phyloP scores from a whole-genome alignment of 2,329 filamentous ascomycete genomes.

The Ascochyta koolunga region DNA sequence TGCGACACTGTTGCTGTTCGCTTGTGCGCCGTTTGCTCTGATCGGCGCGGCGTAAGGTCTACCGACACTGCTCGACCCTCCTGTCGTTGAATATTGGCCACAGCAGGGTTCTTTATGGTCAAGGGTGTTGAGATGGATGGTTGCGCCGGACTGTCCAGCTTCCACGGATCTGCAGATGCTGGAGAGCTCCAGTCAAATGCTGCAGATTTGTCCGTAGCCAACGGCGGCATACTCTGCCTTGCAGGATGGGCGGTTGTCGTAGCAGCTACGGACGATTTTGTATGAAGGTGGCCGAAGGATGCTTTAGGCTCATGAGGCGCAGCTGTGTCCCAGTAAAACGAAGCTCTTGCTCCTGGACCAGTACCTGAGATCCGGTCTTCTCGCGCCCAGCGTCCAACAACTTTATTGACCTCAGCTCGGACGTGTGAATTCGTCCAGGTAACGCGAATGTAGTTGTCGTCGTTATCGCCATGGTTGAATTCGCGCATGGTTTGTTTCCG shows the following conservation, averaged over 20 bases:
- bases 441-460: slow-evolving; percentile 48
- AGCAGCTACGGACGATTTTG: slow-evolving; percentile 28
- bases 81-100: slow-evolving; percentile 25
- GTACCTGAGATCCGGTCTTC: slow-evolving; percentile 48
- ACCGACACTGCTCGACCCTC: slow-evolving; percentile 29
- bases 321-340: slow-evolving; percentile 48
- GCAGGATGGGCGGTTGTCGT: slow-evolving; percentile 23
- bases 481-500: slow-evolving; percentile 48
- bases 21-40: slow-evolving; percentile 19
- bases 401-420: slow-evolving; percentile 42
- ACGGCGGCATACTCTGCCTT: slow-evolving; percentile 28
- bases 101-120: slow-evolving; percentile 19
- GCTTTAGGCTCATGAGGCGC: slow-evolving; percentile 25
- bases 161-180: slow-evolving; percentile 27
- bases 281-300: slow-evolving; percentile 27
- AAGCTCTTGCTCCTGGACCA: slow-evolving; percentile 41
- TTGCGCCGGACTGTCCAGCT: slow-evolving; percentile 21
- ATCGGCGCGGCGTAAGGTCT: slow-evolving; percentile 22
- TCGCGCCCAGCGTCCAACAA: slow-evolving; percentile 44
- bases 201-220: slow-evolving; percentile 29
- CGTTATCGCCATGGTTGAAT: slow-evolving; percentile 42
- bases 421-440: slow-evolving; percentile 45
- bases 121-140: slow-evolving; percentile 27
- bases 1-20: slow-evolving; percentile 18
- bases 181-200: slow-evolving; percentile 47